Base-by-base conservation (phyloP, 768 basidiomycete genomes). In the Leccinum subgranulosum region DNA sequence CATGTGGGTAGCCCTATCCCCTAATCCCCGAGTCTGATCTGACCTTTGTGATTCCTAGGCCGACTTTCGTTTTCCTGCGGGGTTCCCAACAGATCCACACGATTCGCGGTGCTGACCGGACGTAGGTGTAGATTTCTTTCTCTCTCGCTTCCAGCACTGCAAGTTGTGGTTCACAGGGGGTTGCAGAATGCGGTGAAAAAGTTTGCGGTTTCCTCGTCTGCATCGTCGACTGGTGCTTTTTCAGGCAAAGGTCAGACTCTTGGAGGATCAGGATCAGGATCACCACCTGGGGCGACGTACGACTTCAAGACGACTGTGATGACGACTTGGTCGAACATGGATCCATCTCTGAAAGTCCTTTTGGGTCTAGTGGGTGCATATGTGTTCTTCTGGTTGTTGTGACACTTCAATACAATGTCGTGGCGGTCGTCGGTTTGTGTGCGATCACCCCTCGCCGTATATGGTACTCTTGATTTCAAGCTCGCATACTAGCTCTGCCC, bases 61-160 rank as follows among this genome's bases (percentile, higher is more conserved):
- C 92, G 3, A 92, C 92, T 0, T 93, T 93, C 61, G 68, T 93
- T 33, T 91, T 94, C 69, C 64, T 93, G 58, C 85, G 82, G 64
- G 88, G 88, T 19, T 75, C 69, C 39, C 76, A 76, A 2, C 84
- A 90, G 66, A 80, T 92, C 21, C 87, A 89, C 64, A 79, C 79
- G 74, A 84, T 94, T 27, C 81, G 79, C 53, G 92, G 92, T 6
- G 90, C 90, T 12, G 76, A 93, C 67, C 81, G 70, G 67, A 64
- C 67, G 90, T 93, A 66, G 57, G 83, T 73, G 28, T 49, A 29
- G 14, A 31, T 3, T 29, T 28, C 45, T 50, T 47, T 25, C 36
- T 55, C 29, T 56, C 29, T 47, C 27, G 17, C 5, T 46, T 57
- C 39, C 39, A 54, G 33, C 36, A 15, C 53, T 63, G 34, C 55